These are phyloP conservation scores for Collybiopsis confluens DNA, from an alignment of 768 basidiomycete species.

Conservation along the genomic window DNA sequence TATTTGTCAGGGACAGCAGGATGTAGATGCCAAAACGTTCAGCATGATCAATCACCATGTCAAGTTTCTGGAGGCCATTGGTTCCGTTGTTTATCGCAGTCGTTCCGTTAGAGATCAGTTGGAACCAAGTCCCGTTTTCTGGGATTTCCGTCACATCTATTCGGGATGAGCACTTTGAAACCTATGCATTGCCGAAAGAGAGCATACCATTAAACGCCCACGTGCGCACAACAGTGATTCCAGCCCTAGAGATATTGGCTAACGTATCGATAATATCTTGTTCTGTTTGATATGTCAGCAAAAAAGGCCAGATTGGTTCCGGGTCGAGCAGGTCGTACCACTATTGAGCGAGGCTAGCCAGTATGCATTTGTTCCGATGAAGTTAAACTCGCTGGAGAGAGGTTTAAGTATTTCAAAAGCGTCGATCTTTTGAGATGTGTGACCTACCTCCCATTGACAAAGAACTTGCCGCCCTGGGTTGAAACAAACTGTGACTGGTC, in stretches of 20 bases:
- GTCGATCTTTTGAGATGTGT: not conserved
- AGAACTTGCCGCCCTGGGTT: conserved; percentile 40
- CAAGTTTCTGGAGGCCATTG: conserved; percentile 61
- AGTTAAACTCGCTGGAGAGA: conserved; percentile 31
- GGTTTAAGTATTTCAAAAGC: not conserved
- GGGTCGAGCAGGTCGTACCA: too few relatives aligned
- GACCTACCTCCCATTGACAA: conserved; percentile 50
- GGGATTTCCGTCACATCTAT: conserved; percentile 52
- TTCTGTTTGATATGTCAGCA: conserved; percentile 16
- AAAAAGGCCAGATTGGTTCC: not conserved
- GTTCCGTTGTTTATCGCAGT: conserved; percentile 52
- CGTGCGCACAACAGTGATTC: conserved; percentile 55
- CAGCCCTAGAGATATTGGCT: conserved; percentile 49
- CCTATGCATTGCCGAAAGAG: not conserved
- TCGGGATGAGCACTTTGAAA: not conserved
- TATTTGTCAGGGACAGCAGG: conserved; percentile 57
- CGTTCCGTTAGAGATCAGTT: conserved; percentile 51
- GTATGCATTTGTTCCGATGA: conserved; percentile 60
- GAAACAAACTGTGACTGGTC: conserved; percentile 38
- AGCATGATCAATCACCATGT: conserved; percentile 52
- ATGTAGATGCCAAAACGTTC: conserved; percentile 50
- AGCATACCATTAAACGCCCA: conserved; percentile 70
- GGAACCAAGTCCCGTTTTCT: conserved; percentile 60
- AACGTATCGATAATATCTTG: conserved; percentile 57
- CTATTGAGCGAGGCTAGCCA: conserved; percentile 37